phyloP scores from a whole-genome alignment of 768 basidiomycete genomes.

The Hypholoma sublateritium region DNA sequence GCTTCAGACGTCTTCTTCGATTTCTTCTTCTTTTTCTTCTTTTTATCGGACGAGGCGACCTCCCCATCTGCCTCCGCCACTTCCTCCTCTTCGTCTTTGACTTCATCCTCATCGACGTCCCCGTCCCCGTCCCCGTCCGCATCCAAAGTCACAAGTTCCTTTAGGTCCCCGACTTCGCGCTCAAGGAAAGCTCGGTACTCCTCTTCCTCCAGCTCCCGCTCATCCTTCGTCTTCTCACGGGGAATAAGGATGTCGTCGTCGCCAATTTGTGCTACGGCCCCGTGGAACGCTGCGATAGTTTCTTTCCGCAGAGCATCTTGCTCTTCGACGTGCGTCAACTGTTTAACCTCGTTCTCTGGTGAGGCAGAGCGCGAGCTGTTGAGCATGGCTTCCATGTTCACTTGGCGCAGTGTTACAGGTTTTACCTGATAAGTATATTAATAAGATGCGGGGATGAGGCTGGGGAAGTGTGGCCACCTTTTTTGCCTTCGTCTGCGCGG shows the following conservation, averaged over 20 bases:
- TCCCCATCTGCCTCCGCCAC: slow-evolving; percentile 23
- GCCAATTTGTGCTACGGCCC: slow-evolving; percentile 38
- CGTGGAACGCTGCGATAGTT: slow-evolving; percentile 82
- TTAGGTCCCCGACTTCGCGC: slow-evolving; percentile 79
- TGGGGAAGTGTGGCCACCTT: slow-evolving; percentile 42
- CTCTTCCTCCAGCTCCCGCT: slow-evolving; percentile 75
- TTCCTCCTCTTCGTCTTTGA: slow-evolving; percentile 16
- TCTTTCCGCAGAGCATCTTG: slow-evolving; percentile 74
- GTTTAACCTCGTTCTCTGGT: slow-evolving; percentile 32
- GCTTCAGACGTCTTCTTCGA: slow-evolving; percentile 23
- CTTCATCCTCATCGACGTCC: slow-evolving; percentile 26
- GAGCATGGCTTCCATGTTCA: slow-evolving; percentile 63
- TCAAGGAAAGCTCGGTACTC: slow-evolving; percentile 84
- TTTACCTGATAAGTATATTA: slow-evolving; percentile 46
- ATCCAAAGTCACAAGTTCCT: slow-evolving; percentile 63
- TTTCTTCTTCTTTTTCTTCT: slow-evolving; percentile 31
- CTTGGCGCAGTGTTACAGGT: slow-evolving; percentile 75
- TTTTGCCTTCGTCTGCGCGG: slow-evolving; percentile 35
- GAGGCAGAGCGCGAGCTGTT: slow-evolving; percentile 58
- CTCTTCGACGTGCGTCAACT: slow-evolving; percentile 75
- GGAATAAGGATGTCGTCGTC: slow-evolving; percentile 71
- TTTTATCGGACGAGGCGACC: slow-evolving; percentile 47
- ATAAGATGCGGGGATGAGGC: not conserved
- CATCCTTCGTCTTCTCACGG: slow-evolving; percentile 77
- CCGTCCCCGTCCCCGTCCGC: slow-evolving; percentile 25